Evolutionary conservation across 495 filamentous ascomycete genomes (phyloP).

Genomic region (Penicillium samsonianum): DNA sequence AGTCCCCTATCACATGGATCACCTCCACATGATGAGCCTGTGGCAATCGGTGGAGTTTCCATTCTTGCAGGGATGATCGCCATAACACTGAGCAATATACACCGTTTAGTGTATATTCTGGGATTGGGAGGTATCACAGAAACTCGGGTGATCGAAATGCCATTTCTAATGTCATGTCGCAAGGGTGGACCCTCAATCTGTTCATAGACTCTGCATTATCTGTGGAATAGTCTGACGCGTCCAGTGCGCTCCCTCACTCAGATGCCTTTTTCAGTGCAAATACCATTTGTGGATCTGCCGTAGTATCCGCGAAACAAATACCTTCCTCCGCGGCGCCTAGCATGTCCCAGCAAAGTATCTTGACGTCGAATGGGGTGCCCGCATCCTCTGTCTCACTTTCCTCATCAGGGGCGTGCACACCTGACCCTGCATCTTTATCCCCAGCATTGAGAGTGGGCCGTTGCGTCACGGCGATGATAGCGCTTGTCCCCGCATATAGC

Average conservation of each 20-base stretch:
- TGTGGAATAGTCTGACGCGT: slow-evolving; percentile 13
- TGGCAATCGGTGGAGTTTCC: neutral
- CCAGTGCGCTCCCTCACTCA: slow-evolving; percentile 3
- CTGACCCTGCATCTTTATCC: slow-evolving; percentile 33
- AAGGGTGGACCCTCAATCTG: neutral
- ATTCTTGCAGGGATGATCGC: slow-evolving; percentile 2
- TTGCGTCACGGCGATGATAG: slow-evolving; percentile 71
- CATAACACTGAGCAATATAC: slow-evolving; percentile 10
- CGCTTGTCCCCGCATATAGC: slow-evolving; percentile 82
- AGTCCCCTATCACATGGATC: slow-evolving; percentile 10
- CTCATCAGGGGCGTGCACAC: slow-evolving; percentile 11
- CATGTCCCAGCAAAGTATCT: slow-evolving; percentile 50
- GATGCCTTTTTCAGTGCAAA: slow-evolving; percentile 35
- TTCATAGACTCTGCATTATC: neutral
- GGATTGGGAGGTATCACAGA: neutral
- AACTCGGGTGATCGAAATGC: neutral
- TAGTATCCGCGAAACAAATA: slow-evolving; percentile 53
- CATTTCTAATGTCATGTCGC: slow-evolving; percentile 2
- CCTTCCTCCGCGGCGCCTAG: slow-evolving; percentile 48
- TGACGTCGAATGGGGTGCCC: slow-evolving; percentile 35
- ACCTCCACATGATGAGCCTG: slow-evolving; percentile 8
- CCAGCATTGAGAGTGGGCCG: slow-evolving; percentile 12
- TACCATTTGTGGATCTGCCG: slow-evolving; percentile 42
- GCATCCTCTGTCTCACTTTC: slow-evolving; percentile 21
- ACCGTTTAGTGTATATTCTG: neutral